Conservation (phyloP, 2,329 filamentous ascomycete genomes). For the Phaeosphaeria sp. region DNA sequence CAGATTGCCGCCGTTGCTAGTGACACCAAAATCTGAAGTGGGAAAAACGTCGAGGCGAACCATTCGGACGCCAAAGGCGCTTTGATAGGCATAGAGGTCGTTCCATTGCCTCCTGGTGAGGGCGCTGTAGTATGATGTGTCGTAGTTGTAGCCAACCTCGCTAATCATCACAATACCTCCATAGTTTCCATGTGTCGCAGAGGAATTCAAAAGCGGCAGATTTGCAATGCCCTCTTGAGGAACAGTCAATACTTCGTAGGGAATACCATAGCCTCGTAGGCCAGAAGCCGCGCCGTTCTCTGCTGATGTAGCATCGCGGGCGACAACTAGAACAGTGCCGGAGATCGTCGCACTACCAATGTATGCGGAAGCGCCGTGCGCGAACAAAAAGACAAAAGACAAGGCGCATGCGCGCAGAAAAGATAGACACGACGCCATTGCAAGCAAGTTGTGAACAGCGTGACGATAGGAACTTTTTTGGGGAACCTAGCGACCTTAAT, state of each 20-base stretch:
- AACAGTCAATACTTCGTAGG: slow-evolving; percentile 62
- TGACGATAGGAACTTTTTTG: slow-evolving; percentile 24
- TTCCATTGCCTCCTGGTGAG: slow-evolving; percentile 64
- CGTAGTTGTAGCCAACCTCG: slow-evolving; percentile 63
- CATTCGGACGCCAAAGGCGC: slow-evolving; percentile 65
- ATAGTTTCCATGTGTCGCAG: slow-evolving; percentile 60
- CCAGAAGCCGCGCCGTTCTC: slow-evolving; percentile 60
- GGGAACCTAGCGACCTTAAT: slow-evolving; percentile 38
- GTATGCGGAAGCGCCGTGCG: slow-evolving; percentile 24
- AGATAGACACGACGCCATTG: slow-evolving; percentile 34
- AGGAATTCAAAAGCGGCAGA: slow-evolving; percentile 61
- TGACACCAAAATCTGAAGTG: slow-evolving; percentile 55
- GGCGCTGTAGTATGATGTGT: slow-evolving; percentile 57
- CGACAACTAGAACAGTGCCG: slow-evolving; percentile 63
- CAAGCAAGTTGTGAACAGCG: slow-evolving; percentile 21
- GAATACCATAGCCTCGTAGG: slow-evolving; percentile 67
- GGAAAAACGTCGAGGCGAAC: slow-evolving; percentile 66
- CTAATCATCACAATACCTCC: slow-evolving; percentile 64
- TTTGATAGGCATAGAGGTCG: slow-evolving; percentile 64
- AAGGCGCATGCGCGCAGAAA: slow-evolving; percentile 33
- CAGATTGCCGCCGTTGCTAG: slow-evolving; percentile 42
- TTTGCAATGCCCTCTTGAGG: slow-evolving; percentile 56
- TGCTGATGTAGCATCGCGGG: slow-evolving; percentile 58
- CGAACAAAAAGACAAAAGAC: slow-evolving; percentile 28
- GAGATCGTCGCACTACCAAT: slow-evolving; percentile 37